These are phyloP conservation scores for Talaromyces thailandensis DNA, from an alignment of 495 filamentous ascomycete species.

Conservation along the genomic window DNA sequence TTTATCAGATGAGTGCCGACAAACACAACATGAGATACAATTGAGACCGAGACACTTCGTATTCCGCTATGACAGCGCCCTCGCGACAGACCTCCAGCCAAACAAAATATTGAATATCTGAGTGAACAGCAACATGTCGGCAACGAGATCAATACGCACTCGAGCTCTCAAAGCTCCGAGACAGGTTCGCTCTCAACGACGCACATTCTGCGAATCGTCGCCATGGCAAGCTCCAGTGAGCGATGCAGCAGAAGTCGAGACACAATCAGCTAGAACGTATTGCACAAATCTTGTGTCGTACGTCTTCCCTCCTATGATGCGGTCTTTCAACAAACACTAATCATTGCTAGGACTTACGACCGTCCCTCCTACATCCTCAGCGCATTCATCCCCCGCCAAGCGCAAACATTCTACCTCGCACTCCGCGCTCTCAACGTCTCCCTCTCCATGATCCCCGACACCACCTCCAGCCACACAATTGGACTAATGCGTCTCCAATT, in stretches of 20 bases:
- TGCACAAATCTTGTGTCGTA: slow-evolving; percentile 51
- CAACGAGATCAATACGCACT: background rate
- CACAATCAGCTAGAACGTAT: slow-evolving; percentile 45
- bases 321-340: background rate
- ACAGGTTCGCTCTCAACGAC: background rate
- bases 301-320: background rate
- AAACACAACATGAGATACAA: background rate
- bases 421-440: slow-evolving; percentile 91
- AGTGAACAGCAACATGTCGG: background rate
- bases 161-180: background rate
- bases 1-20: background rate
- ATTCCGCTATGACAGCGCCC: background rate
- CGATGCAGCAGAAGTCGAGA: slow-evolving; percentile 31
- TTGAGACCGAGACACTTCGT: background rate
- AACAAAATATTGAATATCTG: no score
- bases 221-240: slow-evolving; percentile 6
- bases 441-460: slow-evolving; percentile 77
- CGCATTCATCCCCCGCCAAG: slow-evolving; percentile 64
- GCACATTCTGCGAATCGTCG: slow-evolving; percentile 1
- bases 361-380: slow-evolving; percentile 79
- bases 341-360: slow-evolving; percentile 59
- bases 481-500: slow-evolving; percentile 87
- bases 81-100: background rate
- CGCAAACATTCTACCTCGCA: slow-evolving; percentile 76
- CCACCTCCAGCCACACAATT: slow-evolving; percentile 70